These are phyloP conservation scores for Yarrowia galli DNA, from an alignment of 1,139 yeast genomes.

Conservation along the genomic window DNA sequence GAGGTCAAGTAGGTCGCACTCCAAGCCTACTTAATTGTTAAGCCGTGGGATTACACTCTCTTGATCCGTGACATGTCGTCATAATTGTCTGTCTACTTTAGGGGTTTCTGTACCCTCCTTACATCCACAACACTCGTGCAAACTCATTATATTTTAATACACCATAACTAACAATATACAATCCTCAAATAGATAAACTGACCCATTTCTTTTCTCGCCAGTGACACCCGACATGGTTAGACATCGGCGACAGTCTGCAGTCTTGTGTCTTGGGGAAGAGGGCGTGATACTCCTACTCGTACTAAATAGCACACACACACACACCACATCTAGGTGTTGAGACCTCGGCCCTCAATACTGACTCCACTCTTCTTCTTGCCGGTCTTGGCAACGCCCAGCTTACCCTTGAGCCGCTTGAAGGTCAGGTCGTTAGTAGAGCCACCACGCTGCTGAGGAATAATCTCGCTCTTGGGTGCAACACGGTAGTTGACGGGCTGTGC, in stretches of 20 bases:
- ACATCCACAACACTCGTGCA: no score
- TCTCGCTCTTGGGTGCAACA: slow-evolving; percentile 79
- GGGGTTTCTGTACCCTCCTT: no score
- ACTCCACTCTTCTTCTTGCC: slow-evolving; percentile 69
- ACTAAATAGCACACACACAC: no score
- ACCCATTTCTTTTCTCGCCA: not conserved
- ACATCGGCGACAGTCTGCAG: not conserved
- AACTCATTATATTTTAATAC: slow-evolving; percentile 1
- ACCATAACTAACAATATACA: slow-evolving; percentile 24
- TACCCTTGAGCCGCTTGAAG: slow-evolving; percentile 51
- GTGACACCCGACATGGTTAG: not conserved
- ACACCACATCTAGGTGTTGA: slow-evolving; percentile 40
- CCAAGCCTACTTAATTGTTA: no score
- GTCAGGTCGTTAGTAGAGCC: slow-evolving; percentile 57
- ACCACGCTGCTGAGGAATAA: slow-evolving; percentile 53
- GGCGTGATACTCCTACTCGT: not conserved
- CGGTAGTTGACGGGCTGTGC: slow-evolving; percentile 88
- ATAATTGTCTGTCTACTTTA: no score
- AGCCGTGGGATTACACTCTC: no score
- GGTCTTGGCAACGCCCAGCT: slow-evolving; percentile 65
- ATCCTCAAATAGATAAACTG: slow-evolving; percentile 20
- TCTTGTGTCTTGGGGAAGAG: no score
- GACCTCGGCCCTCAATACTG: slow-evolving; percentile 77
- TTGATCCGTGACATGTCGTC: no score
- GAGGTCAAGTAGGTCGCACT: no score